These are phyloP conservation scores for Boletus edulis DNA, from an alignment of 768 basidiomycete genomes.

Conservation along the genomic window DNA sequence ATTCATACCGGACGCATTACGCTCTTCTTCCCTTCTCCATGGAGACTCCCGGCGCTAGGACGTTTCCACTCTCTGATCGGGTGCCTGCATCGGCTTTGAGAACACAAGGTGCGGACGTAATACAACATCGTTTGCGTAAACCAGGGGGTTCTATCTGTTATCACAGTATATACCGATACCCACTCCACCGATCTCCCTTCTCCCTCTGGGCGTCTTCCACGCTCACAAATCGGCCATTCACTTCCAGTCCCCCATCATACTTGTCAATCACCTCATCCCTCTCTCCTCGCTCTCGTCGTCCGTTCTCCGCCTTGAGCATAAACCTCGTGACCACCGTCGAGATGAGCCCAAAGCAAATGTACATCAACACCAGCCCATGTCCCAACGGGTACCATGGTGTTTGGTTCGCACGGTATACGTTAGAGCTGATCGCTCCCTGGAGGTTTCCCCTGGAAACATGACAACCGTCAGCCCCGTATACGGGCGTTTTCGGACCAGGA, in stretches of 20 bases:
- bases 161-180: slow-evolving; percentile 67
- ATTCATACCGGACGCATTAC: background rate
- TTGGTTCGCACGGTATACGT: slow-evolving; percentile 69
- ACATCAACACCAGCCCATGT: slow-evolving; percentile 67
- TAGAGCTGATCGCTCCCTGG: slow-evolving; percentile 75
- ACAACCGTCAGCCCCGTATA: background rate
- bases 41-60: background rate
- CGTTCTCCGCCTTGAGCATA: slow-evolving; percentile 58
- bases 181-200: slow-evolving; percentile 75
- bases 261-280: slow-evolving; percentile 61
- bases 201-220: slow-evolving; percentile 64
- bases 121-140: background rate
- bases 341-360: slow-evolving; percentile 63
- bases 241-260: slow-evolving; percentile 35
- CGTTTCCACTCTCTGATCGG: background rate
- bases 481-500: background rate
- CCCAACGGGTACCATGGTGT: slow-evolving; percentile 65
- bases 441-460: slow-evolving; percentile 55
- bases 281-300: slow-evolving; percentile 62
- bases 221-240: slow-evolving; percentile 56
- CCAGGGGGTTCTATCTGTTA: background rate
- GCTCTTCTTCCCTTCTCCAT: background rate
- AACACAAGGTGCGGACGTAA: background rate
- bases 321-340: slow-evolving; percentile 41
- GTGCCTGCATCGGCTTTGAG: background rate